These are phyloP conservation scores for Fusarium metavorans DNA, from an alignment of 2,329 filamentous ascomycete species.

Conservation along the genomic window DNA sequence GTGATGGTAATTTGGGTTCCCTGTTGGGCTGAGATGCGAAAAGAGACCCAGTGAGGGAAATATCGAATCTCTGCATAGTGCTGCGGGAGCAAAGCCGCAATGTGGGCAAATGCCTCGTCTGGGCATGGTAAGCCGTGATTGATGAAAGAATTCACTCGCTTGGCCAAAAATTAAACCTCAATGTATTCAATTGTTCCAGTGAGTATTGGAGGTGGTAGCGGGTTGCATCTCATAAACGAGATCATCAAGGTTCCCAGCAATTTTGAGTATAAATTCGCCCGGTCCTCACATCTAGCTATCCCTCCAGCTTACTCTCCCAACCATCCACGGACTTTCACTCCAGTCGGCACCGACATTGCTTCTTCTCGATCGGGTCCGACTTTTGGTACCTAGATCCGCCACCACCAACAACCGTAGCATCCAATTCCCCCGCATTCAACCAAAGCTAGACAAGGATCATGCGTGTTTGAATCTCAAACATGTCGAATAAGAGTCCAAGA, in stretches of 20 bases:
- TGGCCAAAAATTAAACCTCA: not conserved
- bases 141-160: not conserved
- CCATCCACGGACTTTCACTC: not conserved
- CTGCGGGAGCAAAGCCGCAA: not conserved
- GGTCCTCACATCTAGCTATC: not conserved
- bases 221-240: not conserved
- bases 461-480: not conserved
- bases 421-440: constrained; percentile 10
- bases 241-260: not conserved
- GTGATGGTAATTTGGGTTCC: not conserved
- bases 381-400: not conserved
- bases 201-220: not conserved
- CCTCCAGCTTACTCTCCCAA: fast-evolving
- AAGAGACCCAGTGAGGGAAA: not conserved
- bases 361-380: constrained; percentile 1
- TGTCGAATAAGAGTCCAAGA: constrained; percentile 9
- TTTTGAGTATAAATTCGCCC: not conserved
- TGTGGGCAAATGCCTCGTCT: not conserved
- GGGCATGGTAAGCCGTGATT: not conserved
- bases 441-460: constrained; percentile 10
- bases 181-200: not conserved
- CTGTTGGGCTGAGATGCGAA: not conserved
- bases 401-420: not conserved
- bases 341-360: not conserved
- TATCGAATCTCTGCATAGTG: not conserved